Base-by-base conservation (phyloP, 116 monocot genomes). In the Thalassia testudinum region DNA sequence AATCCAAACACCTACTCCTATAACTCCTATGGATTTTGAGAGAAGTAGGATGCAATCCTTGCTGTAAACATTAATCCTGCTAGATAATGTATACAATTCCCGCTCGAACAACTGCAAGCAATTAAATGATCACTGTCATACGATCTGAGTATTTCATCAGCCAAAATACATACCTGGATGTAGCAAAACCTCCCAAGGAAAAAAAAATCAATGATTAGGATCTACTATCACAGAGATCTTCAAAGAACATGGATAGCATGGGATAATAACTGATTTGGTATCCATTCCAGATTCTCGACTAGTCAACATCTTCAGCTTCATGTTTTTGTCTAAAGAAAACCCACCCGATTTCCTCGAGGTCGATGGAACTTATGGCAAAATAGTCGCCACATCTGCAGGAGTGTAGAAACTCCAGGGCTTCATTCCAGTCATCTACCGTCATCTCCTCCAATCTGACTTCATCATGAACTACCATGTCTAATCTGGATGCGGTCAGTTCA, bases 371-470 rank as follows among this genome's bases (percentile, higher is more conserved):
- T 14, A 95, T 68, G 0, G 61, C 65, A 62, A 76, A 95, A 59
- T 48, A 58, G 62, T 95, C 95, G 49, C 95, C 88, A 51, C 88
- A 95, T 27, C 88, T 66, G 45, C 95, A 95, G n/a, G 70, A 68
- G 61, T 76, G 72, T 13, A 57, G 53, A 13, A 85, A 54, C 62
- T 85, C 95, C 56, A 55, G 34, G 26, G 28, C 54, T 24, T 70
- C 83, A 50, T 60, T 73, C 7, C 27, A 43, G 28, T 37, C 43
- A 38, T 79, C 67, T 26, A 70, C 27, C 12, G 34, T 53, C 95
- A 88, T 84, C 24, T 95, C 95, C 16, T 48, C 74, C 62, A 81
- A 40, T 43, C 54, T 67, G 14, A 95, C 65, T 72, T 85, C 76
- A 62, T 62, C 42, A 2, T 75, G 72, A 37, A 63, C 47, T 12